Evolutionary conservation across 768 basidiomycete species (phyloP).

Genomic region (Termitomyces heimii): DNA sequence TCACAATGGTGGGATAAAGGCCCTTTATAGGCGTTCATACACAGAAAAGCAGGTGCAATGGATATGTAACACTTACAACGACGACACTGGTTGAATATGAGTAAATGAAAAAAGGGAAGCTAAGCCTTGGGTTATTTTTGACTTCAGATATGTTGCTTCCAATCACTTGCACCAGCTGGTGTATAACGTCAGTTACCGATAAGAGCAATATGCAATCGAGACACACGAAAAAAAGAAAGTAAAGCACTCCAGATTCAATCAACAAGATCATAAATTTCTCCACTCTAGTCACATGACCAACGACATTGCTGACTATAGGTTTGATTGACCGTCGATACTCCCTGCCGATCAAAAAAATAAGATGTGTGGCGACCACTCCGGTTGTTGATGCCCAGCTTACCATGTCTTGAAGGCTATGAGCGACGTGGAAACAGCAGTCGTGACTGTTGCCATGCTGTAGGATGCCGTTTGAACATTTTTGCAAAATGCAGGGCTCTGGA

Average conservation of each 20-base stretch:
- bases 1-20: conserved; percentile 7
- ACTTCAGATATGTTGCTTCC: conserved; percentile 2
- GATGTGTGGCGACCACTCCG: neutral
- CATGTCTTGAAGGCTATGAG: conserved; percentile 10
- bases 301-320: neutral
- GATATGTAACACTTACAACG: neutral
- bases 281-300: neutral
- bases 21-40: neutral
- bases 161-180: conserved; percentile 5
- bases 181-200: neutral
- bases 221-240: conserved; percentile 9
- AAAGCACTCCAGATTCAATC: conserved; percentile 8
- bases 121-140: neutral
- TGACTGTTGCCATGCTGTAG: conserved; percentile 6
- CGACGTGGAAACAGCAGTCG: conserved; percentile 7
- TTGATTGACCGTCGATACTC: conserved; percentile 9
- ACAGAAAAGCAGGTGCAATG: neutral
- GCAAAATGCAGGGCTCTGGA: conserved; percentile 8
- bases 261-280: conserved; percentile 8
- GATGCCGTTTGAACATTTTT: conserved; percentile 5
- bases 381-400: neutral
- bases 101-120: conserved; percentile 4
- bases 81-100: conserved; percentile 9
- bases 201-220: neutral
- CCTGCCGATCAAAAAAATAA: neutral